Conservation (phyloP, 2,329 filamentous ascomycete species). For the Cylindrodendrum hubeiense region DNA sequence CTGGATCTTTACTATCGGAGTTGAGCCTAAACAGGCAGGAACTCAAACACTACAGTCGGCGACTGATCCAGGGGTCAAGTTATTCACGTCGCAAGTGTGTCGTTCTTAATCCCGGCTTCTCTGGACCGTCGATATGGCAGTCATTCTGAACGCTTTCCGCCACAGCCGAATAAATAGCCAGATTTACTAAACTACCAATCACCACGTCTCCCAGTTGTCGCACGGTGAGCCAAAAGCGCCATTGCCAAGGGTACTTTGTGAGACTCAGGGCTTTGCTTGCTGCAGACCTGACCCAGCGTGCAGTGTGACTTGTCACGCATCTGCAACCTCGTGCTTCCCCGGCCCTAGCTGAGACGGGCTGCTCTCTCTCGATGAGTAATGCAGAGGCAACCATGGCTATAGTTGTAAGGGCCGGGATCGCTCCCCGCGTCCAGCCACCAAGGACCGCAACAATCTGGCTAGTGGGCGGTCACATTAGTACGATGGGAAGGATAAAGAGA, state of each 20-base stretch:
- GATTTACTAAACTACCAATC: constrained; percentile 6
- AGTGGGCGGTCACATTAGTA: background rate
- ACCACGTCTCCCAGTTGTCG: background rate
- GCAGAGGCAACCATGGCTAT: background rate
- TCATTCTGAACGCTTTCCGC: constrained; percentile 15
- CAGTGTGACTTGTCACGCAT: constrained; percentile 36
- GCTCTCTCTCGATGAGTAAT: background rate
- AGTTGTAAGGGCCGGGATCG: background rate
- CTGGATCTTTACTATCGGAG: constrained; percentile 11
- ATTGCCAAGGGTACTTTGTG: background rate
- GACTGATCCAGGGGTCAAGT: constrained; percentile 1
- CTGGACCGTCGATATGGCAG: constrained; percentile 3
- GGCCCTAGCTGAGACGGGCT: constrained; percentile 23
- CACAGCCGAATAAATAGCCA: constrained; percentile 17
- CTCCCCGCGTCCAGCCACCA: background rate
- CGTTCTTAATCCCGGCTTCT: background rate
- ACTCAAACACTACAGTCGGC: background rate
- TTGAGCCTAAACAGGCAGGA: constrained; percentile 10
- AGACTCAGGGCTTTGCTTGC: background rate
- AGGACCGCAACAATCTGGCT: background rate
- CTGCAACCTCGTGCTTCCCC: constrained; percentile 44
- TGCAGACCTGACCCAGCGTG: constrained; percentile 18
- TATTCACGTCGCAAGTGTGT: constrained; percentile 2
- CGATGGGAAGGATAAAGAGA: background rate
- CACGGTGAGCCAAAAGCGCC: constrained; percentile 6